phyloP scores from a whole-genome alignment of 2,329 filamentous ascomycete species.

The Septoria linicola region DNA sequence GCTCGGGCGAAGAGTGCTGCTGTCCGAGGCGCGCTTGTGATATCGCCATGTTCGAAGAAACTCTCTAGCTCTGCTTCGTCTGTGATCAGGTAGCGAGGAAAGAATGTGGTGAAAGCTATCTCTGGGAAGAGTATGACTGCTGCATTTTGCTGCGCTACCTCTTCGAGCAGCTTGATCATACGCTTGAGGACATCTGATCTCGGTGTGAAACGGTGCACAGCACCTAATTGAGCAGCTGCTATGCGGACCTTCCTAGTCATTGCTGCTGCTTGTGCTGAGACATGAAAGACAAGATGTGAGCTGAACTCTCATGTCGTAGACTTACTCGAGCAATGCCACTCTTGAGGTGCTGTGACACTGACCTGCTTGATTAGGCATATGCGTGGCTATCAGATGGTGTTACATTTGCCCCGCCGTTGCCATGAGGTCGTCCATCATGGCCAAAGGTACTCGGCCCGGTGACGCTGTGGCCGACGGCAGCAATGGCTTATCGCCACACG shows the following conservation, averaged over 20 bases:
- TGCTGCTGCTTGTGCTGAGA: not conserved
- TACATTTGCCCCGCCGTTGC: constrained; percentile 6
- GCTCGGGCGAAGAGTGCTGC: constrained; percentile 52
- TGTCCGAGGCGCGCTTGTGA: constrained; percentile 43
- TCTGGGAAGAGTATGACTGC: constrained; percentile 55
- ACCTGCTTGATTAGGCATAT: not conserved
- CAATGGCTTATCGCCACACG: constrained; percentile 2
- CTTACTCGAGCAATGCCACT: not conserved
- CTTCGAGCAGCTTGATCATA: constrained; percentile 51
- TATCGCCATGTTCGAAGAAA: constrained; percentile 52
- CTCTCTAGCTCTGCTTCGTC: constrained; percentile 46
- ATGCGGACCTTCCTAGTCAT: constrained; percentile 46
- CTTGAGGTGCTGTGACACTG: not conserved
- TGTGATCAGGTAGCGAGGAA: constrained; percentile 51
- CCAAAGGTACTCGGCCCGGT: constrained; percentile 2
- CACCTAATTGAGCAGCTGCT: constrained; percentile 55
- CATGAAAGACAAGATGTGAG: too few relatives aligned
- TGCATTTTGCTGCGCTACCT: constrained; percentile 45
- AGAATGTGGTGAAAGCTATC: constrained; percentile 56
- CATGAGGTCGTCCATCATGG: not conserved
- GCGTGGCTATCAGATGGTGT: not conserved
- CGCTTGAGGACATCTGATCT: constrained; percentile 46
- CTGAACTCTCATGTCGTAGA: not conserved
- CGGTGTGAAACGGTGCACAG: constrained; percentile 44
- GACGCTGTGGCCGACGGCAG: not conserved